phyloP scores from a whole-genome alignment of 768 basidiomycete genomes.

The Pleurotus platypus region DNA sequence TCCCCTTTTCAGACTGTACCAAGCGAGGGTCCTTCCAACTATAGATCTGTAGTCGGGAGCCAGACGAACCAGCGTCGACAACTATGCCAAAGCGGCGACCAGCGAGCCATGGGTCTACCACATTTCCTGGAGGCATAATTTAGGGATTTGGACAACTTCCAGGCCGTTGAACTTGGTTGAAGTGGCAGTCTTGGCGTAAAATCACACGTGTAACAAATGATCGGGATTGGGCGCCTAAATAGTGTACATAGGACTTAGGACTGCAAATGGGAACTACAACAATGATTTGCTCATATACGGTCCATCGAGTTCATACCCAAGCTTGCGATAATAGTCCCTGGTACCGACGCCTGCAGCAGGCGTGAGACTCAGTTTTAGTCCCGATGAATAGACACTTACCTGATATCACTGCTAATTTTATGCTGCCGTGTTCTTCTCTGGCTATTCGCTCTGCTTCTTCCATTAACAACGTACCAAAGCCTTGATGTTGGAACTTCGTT shows the following conservation, averaged over 20 bases:
- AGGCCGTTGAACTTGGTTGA: not conserved
- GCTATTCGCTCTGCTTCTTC: constrained; percentile 99
- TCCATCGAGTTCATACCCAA: constrained; percentile 93
- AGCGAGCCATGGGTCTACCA: constrained; percentile 69
- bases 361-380: no score
- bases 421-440: constrained; percentile 92
- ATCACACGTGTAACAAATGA: constrained; percentile 1
- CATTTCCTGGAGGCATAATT: constrained; percentile 72
- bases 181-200: not conserved
- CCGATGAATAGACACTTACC: constrained; percentile 42
- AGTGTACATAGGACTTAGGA: not conserved
- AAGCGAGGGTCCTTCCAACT: constrained; percentile 86
- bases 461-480: constrained; percentile 96
- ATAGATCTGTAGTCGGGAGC: constrained; percentile 94
- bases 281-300: constrained; percentile 96
- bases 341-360: constrained; percentile 78
- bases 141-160: not conserved
- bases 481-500: constrained; percentile 96
- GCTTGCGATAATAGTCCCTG: constrained; percentile 90
- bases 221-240: not conserved
- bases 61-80: constrained; percentile 98
- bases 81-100: constrained; percentile 89
- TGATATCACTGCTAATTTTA: constrained; percentile 96
- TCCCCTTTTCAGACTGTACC: constrained; percentile 44
- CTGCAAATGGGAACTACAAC: constrained; percentile 24